Conservation (phyloP, 768 basidiomycete species). For the Rhodosporidiobolus sp. region DNA sequence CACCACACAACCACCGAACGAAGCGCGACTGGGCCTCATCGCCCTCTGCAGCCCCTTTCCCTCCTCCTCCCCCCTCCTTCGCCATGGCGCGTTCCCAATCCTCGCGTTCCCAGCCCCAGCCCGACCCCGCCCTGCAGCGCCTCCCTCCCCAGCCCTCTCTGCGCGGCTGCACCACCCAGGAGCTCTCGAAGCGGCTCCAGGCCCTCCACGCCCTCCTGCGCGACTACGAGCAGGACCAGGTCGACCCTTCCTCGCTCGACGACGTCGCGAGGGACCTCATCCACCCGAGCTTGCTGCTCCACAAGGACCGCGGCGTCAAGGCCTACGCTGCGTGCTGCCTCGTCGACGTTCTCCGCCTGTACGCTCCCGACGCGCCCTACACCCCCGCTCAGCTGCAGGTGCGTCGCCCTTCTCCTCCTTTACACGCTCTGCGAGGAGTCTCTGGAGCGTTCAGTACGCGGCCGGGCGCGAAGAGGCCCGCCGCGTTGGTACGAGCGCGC, state of each 20-base stretch:
- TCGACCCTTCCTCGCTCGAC: slow-evolving; percentile 70
- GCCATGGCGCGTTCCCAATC: not conserved
- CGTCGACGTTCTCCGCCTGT: slow-evolving; percentile 85
- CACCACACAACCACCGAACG: too few species aligned
- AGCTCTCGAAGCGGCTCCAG: slow-evolving; percentile 41
- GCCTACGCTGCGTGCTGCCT: slow-evolving; percentile 91
- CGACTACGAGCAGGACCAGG: slow-evolving; percentile 78
- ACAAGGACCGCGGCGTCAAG: slow-evolving; percentile 94
- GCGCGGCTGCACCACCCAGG: slow-evolving; percentile 6
- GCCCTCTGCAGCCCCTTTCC: not conserved
- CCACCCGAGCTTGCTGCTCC: slow-evolving; percentile 72
- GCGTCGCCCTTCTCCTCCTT: slow-evolving; percentile 1
- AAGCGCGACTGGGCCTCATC: too few species aligned
- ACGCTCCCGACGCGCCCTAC: slow-evolving; percentile 96
- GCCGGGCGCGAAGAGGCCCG: too few species aligned
- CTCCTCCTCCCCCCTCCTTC: not conserved
- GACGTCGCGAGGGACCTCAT: slow-evolving; percentile 75
- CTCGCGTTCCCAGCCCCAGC: not conserved
- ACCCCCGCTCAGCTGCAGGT: slow-evolving; percentile 71
- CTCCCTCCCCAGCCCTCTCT: slow-evolving; percentile 18
- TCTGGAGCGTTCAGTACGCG: too few species aligned
- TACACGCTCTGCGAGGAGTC: not conserved
- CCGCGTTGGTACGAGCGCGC: too few species aligned
- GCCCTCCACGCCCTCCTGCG: slow-evolving; percentile 57
- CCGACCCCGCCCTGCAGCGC: not conserved